Conservation (phyloP, 768 basidiomycete genomes). For the Termitomyces sp. region DNA sequence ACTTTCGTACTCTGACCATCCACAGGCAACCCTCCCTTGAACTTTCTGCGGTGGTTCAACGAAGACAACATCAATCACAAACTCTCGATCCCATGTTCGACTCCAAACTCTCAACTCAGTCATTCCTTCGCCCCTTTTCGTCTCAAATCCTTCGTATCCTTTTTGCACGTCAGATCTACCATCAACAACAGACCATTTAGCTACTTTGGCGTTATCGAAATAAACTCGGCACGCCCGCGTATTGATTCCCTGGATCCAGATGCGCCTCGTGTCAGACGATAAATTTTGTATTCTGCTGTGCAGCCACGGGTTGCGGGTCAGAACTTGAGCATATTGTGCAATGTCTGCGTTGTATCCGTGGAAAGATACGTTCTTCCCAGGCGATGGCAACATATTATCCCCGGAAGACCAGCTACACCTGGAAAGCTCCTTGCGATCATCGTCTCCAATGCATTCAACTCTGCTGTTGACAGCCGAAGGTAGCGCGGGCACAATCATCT, state of each 20-base stretch:
- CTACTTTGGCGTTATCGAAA: conserved; percentile 31
- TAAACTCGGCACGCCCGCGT: conserved; percentile 56
- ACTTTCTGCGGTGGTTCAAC: conserved; percentile 31
- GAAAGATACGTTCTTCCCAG: conserved; percentile 8
- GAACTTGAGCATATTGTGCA: neutral
- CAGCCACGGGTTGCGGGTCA: conserved; percentile 14
- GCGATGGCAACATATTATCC: conserved; percentile 15
- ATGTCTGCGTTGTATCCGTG: neutral
- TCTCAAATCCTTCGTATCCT: conserved; percentile 7
- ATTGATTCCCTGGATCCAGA: conserved; percentile 45
- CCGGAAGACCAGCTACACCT: conserved; percentile 25
- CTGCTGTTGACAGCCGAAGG: conserved; percentile 17
- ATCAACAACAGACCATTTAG: conserved; percentile 3
- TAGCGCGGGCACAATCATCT: conserved; percentile 30
- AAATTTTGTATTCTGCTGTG: conserved; percentile 10
- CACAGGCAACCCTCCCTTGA: conserved; percentile 42
- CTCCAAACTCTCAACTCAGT: conserved; percentile 43
- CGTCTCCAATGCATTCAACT: conserved; percentile 13
- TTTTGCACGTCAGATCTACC: conserved; percentile 4
- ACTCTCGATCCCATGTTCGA: conserved; percentile 42
- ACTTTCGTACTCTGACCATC: conserved; percentile 50
- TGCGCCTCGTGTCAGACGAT: conserved; percentile 22
- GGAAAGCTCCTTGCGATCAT: conserved; percentile 14
- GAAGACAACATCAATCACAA: conserved; percentile 41
- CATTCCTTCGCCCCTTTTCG: conserved; percentile 22